These are phyloP conservation scores for Populus tremula DNA, from an alignment of 345 rosid species.

Conservation along the genomic window DNA sequence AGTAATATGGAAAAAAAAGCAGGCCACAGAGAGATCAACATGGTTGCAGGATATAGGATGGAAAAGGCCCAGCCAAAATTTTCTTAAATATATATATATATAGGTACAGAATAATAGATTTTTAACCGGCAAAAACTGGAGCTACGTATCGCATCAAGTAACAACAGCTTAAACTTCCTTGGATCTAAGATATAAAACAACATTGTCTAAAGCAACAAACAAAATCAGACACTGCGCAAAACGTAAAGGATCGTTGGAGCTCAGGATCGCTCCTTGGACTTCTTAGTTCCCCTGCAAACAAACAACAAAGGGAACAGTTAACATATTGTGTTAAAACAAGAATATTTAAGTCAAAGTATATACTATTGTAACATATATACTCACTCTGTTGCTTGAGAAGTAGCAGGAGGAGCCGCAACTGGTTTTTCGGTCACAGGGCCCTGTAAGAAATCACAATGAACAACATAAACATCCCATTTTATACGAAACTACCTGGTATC, in stretches of 20 bases:
- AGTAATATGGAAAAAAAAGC: too few species aligned
- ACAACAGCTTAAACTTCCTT: conserved; percentile 1
- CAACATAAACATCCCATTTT: neutral
- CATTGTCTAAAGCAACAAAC: conserved; percentile 8
- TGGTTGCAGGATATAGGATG: neutral
- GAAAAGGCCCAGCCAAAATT: neutral
- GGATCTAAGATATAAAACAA: conserved; percentile 2
- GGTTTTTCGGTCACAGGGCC: conserved; percentile 21
- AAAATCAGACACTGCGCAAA: neutral
- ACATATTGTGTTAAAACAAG: neutral
- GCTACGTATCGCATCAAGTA: neutral
- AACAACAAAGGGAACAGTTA: neutral
- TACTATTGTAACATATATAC: neutral
- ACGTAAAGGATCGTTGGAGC: neutral
- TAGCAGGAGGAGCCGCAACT: conserved; percentile 10
- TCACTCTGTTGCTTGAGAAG: conserved; percentile 16
- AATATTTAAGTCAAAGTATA: too few species aligned
- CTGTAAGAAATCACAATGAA: conserved; percentile 4
- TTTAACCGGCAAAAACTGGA: neutral
- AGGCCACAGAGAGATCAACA: too few species aligned
- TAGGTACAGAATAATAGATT: neutral
- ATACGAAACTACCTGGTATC: neutral
- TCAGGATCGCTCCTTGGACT: conserved; percentile 18
- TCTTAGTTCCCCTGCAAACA: conserved; percentile 14
- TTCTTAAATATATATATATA: too few species aligned